These are phyloP conservation scores for Xanthoconium stramineum DNA, from an alignment of 768 basidiomycete genomes.

Conservation along the genomic window DNA sequence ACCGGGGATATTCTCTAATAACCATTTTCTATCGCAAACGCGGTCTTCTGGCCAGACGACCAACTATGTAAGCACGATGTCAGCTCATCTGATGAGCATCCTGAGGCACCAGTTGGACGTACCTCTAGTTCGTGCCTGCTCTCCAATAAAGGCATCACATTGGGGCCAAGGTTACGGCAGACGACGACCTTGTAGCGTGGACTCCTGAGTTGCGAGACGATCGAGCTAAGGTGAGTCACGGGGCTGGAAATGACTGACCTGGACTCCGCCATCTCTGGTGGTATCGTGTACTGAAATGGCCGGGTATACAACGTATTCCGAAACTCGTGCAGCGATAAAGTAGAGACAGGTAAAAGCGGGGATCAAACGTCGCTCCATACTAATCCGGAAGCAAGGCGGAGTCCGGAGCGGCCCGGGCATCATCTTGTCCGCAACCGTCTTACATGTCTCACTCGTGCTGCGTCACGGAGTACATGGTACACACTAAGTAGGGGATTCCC, in stretches of 20 bases:
- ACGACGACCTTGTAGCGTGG: conserved; percentile 48
- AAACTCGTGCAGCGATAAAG: too few species aligned
- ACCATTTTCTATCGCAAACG: conserved; percentile 61
- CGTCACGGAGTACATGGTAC: too few species aligned
- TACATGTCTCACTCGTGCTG: too few species aligned
- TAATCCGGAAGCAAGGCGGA: too few species aligned
- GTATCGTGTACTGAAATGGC: neutral
- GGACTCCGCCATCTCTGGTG: conserved; percentile 22
- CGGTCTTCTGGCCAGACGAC: conserved; percentile 53
- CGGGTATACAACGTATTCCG: neutral
- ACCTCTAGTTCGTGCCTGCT: conserved; percentile 56
- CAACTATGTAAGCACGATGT: conserved; percentile 31
- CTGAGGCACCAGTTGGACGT: conserved; percentile 7
- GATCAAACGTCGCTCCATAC: too few species aligned
- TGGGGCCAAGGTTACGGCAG: conserved; percentile 57
- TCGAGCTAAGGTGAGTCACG: conserved; percentile 24
- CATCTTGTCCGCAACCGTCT: too few species aligned
- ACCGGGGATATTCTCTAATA: conserved; percentile 68
- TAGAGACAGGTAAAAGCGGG: too few species aligned
- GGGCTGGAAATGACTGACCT: conserved; percentile 19
- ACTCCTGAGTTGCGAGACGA: conserved; percentile 23
- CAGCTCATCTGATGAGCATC: neutral
- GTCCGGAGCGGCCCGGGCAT: too few species aligned
- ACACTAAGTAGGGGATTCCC: too few species aligned
- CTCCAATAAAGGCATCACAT: conserved; percentile 57